Conservation (phyloP, 805 yeast genomes). For the Brettanomyces naardenensis region DNA sequence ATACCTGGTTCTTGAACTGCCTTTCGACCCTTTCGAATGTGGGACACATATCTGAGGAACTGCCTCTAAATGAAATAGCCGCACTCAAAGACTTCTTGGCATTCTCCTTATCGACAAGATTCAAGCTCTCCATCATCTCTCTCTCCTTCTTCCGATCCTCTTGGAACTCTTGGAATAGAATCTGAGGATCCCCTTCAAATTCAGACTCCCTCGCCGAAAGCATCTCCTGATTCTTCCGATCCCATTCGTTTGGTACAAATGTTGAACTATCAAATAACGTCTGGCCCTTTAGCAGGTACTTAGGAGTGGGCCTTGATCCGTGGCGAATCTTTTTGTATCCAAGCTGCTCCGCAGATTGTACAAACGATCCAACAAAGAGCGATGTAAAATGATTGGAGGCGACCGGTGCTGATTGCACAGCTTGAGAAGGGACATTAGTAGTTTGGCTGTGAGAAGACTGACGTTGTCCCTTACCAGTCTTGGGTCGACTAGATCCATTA, state of each 20-base stretch:
- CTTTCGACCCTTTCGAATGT: constrained; percentile 84
- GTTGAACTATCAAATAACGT: constrained; percentile 28
- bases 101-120: constrained; percentile 83
- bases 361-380: constrained; percentile 24
- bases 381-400: constrained; percentile 11
- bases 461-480: neutral
- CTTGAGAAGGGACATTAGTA: neutral
- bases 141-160: constrained; percentile 70
- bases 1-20: constrained; percentile 79
- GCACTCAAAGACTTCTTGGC: constrained; percentile 75
- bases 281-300: constrained; percentile 25
- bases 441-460: neutral
- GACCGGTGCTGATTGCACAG: neutral
- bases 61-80: constrained; percentile 81
- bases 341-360: constrained; percentile 18
- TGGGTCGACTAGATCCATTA: neutral
- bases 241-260: constrained; percentile 52
- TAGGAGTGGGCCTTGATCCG: constrained; percentile 18
- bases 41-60: constrained; percentile 94
- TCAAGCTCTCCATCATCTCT: constrained; percentile 65
- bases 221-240: constrained; percentile 56
- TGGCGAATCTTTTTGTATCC: constrained; percentile 21
- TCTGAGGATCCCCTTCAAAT: constrained; percentile 47
- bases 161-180: constrained; percentile 69
- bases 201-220: constrained; percentile 45